A percentile compares a stretch with the other conserved stretches of the same genome.
Conservation (phyloP, 1,139 yeast genomes). For the Diutina sp. region DNA sequence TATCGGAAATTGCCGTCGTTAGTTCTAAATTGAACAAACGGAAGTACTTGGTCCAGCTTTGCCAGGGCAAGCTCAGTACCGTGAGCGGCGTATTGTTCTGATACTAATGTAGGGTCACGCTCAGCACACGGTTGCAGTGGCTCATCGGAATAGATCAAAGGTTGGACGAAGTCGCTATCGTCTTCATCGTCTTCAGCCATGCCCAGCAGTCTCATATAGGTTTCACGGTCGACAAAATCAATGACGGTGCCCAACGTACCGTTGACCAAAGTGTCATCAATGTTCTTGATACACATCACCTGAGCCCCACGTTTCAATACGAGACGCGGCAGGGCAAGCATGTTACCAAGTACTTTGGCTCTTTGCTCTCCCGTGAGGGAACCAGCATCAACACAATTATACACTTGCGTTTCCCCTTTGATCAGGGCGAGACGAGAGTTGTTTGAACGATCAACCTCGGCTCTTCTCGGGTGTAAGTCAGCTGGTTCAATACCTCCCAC, state of each 20-base stretch:
- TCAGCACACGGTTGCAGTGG: not conserved
- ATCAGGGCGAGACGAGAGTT: constrained; percentile 29
- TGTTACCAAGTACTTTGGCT: not conserved
- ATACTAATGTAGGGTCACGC: not conserved
- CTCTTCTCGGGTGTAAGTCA: constrained; percentile 62
- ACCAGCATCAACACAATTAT: constrained; percentile 7
- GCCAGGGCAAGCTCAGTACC: not conserved
- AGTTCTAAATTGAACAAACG: not conserved
- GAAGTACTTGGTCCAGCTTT: not conserved
- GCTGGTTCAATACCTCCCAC: constrained; percentile 74
- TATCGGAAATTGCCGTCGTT: not conserved
- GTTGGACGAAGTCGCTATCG: not conserved
- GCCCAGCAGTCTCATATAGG: constrained; percentile 3
- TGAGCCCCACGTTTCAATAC: constrained; percentile 47
- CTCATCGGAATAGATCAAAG: not conserved
- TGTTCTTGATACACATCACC: constrained; percentile 42
- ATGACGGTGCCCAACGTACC: constrained; percentile 47
- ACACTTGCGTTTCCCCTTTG: constrained; percentile 29
- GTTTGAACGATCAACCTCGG: constrained; percentile 67
- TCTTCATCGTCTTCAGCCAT: not conserved
- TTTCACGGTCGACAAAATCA: constrained; percentile 31
- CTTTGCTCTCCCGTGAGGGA: not conserved
- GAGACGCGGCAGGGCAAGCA: constrained; percentile 12
- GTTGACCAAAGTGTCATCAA: constrained; percentile 30
- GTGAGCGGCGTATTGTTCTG: not conserved